A percentile compares a stretch with the other conserved stretches of the same genome.
phyloP scores from a whole-genome alignment of 1,284 basidiomycete species.

The Bjerkandera adusta region DNA sequence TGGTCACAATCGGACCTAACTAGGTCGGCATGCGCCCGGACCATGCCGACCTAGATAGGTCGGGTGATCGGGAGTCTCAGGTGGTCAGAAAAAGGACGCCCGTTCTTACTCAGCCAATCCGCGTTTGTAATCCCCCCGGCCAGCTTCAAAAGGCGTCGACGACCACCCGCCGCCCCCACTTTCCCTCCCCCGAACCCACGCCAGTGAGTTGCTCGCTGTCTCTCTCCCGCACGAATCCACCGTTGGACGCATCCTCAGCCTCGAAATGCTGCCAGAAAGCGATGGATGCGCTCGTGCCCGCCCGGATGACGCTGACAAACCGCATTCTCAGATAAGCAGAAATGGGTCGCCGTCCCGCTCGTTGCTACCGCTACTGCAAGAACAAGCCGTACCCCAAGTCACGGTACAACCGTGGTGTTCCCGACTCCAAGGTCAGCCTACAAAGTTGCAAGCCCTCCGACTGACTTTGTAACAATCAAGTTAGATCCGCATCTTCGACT shows the following conservation, averaged over 20 bases:
- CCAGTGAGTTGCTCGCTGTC: slow-evolving; percentile 25
- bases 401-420: slow-evolving; percentile 98
- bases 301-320: slow-evolving; percentile 29
- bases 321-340: slow-evolving; percentile 20
- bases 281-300: slow-evolving; percentile 26
- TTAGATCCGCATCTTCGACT: slow-evolving; percentile 92
- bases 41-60: no score
- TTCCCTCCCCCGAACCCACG: slow-evolving; percentile 19
- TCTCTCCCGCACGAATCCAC: slow-evolving; percentile 10
- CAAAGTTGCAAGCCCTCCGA: slow-evolving; percentile 2
- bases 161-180: slow-evolving; percentile 13
- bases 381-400: slow-evolving; percentile 97
- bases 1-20: no score
- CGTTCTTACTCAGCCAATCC: slow-evolving; percentile 22
- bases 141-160: slow-evolving; percentile 25
- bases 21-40: no score
- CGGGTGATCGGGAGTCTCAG: no score
- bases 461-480: slow-evolving; percentile 1
- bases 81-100: no score
- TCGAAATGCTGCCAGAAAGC: slow-evolving; percentile 14
- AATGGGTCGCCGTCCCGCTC: slow-evolving; percentile 95
- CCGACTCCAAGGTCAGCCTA: slow-evolving; percentile 78
- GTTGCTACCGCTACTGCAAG: slow-evolving; percentile 98
- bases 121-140: slow-evolving; percentile 27
- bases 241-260: slow-evolving; percentile 10